phyloP scores from a whole-genome alignment of 139 green algal species.

The Diplosphaera chodatii region DNA sequence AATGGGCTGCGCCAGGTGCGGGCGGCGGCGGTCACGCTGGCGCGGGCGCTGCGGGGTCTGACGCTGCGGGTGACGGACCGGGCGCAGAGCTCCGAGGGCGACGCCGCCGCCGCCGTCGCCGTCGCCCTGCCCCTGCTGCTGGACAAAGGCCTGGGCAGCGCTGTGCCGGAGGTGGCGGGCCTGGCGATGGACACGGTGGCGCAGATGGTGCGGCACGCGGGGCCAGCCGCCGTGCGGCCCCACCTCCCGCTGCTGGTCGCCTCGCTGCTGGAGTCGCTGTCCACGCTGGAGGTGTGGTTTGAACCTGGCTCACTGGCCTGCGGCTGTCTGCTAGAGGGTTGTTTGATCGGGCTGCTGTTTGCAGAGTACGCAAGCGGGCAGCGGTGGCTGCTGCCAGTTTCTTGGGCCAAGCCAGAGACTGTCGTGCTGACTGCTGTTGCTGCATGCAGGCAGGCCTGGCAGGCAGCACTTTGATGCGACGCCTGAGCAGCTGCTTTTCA shows the following conservation, averaged over 20 bases:
- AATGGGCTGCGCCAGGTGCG: too few species aligned
- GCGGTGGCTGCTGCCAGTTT: too few species aligned
- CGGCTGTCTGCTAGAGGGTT: neutral
- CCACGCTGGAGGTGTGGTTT: slow-evolving; percentile 62
- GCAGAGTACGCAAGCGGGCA: too few species aligned
- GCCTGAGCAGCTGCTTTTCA: too few species aligned
- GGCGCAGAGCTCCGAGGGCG: slow-evolving; percentile 25
- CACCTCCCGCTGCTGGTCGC: slow-evolving; percentile 61
- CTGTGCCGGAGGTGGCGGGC: slow-evolving; percentile 41
- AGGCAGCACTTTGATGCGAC: too few species aligned
- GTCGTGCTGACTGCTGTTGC: too few species aligned
- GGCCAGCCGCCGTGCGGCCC: slow-evolving; percentile 32
- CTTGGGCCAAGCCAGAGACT: too few species aligned
- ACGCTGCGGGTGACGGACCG: slow-evolving; percentile 66
- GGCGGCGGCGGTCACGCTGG: slow-evolving; percentile 23
- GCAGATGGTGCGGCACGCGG: slow-evolving; percentile 36
- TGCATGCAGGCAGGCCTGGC: too few species aligned
- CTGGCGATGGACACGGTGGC: slow-evolving; percentile 46
- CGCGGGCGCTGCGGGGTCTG: slow-evolving; percentile 38
- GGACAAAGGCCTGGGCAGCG: slow-evolving; percentile 37
- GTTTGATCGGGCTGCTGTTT: neutral
- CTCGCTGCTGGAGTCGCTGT: slow-evolving; percentile 81
- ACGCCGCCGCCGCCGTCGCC: slow-evolving; percentile 37
- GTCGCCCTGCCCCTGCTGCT: slow-evolving; percentile 62
- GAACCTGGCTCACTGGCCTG: neutral